These are phyloP conservation scores for Musa troglodytarum DNA, from an alignment of 176 grass and related monocot species.

Conservation along the genomic window DNA sequence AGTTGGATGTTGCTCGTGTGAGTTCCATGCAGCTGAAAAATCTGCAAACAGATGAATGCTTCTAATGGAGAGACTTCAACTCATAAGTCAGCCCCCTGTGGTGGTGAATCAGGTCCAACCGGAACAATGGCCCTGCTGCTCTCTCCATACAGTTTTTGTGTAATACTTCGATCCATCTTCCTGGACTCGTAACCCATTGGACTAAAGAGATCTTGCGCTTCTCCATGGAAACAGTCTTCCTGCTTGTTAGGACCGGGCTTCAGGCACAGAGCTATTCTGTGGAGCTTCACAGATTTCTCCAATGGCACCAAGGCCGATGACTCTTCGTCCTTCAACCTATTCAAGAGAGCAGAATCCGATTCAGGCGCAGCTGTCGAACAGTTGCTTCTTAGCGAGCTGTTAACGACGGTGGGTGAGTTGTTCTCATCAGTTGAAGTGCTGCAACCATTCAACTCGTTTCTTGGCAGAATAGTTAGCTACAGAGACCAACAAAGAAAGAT, in stretches of 20 bases:
- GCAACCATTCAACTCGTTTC: slow-evolving; percentile 24
- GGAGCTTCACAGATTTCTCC: slow-evolving; percentile 23
- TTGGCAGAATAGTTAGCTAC: slow-evolving; percentile 80
- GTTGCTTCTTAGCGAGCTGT: slow-evolving; percentile 32
- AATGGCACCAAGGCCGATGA: background rate
- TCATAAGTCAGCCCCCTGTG: slow-evolving; percentile 48
- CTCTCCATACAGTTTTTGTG: slow-evolving; percentile 27
- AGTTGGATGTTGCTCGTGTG: slow-evolving; percentile 57
- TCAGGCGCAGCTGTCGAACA: slow-evolving; percentile 11
- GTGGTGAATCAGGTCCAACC: slow-evolving; percentile 26
- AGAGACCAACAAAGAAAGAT: slow-evolving; percentile 40
- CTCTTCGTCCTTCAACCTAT: slow-evolving; percentile 21
- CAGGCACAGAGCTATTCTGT: slow-evolving; percentile 4
- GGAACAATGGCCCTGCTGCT: background rate
- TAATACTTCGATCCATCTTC: slow-evolving; percentile 38
- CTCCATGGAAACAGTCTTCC: slow-evolving; percentile 54
- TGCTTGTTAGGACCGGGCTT: slow-evolving; percentile 45
- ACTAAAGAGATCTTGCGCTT: slow-evolving; percentile 57
- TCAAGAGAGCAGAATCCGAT: slow-evolving; percentile 15
- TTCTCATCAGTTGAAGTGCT: slow-evolving; percentile 33
- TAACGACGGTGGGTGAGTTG: slow-evolving; percentile 13
- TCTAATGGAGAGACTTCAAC: slow-evolving; percentile 55
- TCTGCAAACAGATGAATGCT: slow-evolving; percentile 54
- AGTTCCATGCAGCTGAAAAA: slow-evolving; percentile 62
- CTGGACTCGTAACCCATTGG: slow-evolving; percentile 51